Conservation (phyloP, 2,329 filamentous ascomycete genomes). For the Tolypocladium cylindrosporum region DNA sequence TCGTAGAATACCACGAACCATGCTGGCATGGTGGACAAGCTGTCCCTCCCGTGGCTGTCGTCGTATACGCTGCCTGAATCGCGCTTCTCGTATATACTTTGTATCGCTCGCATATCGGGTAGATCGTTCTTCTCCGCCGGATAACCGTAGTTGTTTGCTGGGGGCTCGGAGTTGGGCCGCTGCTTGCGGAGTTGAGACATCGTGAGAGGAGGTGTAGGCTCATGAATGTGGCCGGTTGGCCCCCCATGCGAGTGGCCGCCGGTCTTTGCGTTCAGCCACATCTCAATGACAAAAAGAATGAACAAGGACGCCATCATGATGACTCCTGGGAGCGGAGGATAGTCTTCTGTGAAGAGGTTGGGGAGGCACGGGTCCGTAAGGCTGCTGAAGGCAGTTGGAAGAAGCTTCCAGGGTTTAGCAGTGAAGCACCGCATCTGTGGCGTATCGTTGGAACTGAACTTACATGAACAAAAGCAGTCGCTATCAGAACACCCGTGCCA, state of each 20-base stretch:
- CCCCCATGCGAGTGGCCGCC: slow-evolving; percentile 50
- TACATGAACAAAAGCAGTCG: slow-evolving; percentile 64
- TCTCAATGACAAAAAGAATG: slow-evolving; percentile 50
- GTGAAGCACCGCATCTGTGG: too few species aligned
- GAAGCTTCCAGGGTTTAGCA: slow-evolving; percentile 24
- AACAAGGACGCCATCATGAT: slow-evolving; percentile 58
- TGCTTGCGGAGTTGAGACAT: not conserved
- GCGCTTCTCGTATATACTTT: not conserved
- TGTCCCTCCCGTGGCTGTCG: slow-evolving; percentile 16
- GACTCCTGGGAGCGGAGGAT: slow-evolving; percentile 51
- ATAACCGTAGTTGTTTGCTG: not conserved
- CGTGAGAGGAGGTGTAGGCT: not conserved
- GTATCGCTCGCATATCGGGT: not conserved
- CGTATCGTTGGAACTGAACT: slow-evolving; percentile 8
- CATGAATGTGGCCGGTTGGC: slow-evolving; percentile 28
- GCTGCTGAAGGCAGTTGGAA: slow-evolving; percentile 49
- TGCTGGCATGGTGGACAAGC: slow-evolving; percentile 38
- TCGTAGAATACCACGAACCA: slow-evolving; percentile 57
- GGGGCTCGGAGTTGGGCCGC: not conserved
- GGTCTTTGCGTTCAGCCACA: slow-evolving; percentile 50
- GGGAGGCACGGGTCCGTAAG: slow-evolving; percentile 45
- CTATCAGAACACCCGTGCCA: slow-evolving; percentile 61
- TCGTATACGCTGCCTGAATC: slow-evolving; percentile 19
- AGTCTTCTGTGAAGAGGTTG: slow-evolving; percentile 47
- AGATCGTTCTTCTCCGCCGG: not conserved